A percentile compares a stretch with the other conserved stretches of the same genome.
These are phyloP conservation scores for Sordaria brevicollis DNA, from an alignment of 495 filamentous ascomycete genomes.

Conservation along the genomic window DNA sequence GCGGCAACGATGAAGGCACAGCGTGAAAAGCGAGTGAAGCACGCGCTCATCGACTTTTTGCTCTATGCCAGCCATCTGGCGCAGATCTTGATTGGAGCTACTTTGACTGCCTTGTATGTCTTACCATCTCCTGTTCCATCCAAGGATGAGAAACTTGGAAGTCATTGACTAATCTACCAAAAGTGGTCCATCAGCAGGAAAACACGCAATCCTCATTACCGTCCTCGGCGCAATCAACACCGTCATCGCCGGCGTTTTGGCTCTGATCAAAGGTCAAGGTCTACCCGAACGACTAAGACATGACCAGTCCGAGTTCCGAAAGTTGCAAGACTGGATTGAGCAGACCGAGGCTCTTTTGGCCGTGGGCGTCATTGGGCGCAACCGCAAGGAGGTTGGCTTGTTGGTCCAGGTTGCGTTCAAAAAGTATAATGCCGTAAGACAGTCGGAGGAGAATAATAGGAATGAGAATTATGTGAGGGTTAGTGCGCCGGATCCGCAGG, in stretches of 20 bases:
- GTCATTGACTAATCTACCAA: no score
- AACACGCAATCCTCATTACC: slow-evolving; percentile 30
- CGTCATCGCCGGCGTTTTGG: slow-evolving; percentile 37
- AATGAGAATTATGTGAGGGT: slow-evolving; percentile 29
- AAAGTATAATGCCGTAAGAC: slow-evolving; percentile 34
- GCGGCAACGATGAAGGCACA: slow-evolving; percentile 20
- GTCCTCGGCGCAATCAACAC: slow-evolving; percentile 39
- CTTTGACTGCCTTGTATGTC: slow-evolving; percentile 30
- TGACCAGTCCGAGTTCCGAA: slow-evolving; percentile 30
- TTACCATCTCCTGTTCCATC: not conserved
- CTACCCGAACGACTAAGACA: slow-evolving; percentile 31
- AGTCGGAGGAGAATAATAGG: slow-evolving; percentile 32
- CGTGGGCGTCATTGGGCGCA: slow-evolving; percentile 32
- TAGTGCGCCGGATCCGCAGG: not conserved
- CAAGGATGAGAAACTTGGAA: no score
- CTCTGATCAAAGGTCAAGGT: slow-evolving; percentile 35
- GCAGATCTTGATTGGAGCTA: slow-evolving; percentile 37
- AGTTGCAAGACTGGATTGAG: slow-evolving; percentile 32
- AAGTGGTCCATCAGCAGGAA: slow-evolving; percentile 28
- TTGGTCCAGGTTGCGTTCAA: slow-evolving; percentile 35
- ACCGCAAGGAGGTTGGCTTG: slow-evolving; percentile 33
- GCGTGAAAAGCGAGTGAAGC: slow-evolving; percentile 14
- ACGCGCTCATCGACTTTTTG: slow-evolving; percentile 18
- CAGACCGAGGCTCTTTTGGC: slow-evolving; percentile 24
- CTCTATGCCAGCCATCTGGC: slow-evolving; percentile 27